Evolutionary conservation across 2,329 filamentous ascomycete genomes (phyloP).

Genomic region (Fusarium citri): DNA sequence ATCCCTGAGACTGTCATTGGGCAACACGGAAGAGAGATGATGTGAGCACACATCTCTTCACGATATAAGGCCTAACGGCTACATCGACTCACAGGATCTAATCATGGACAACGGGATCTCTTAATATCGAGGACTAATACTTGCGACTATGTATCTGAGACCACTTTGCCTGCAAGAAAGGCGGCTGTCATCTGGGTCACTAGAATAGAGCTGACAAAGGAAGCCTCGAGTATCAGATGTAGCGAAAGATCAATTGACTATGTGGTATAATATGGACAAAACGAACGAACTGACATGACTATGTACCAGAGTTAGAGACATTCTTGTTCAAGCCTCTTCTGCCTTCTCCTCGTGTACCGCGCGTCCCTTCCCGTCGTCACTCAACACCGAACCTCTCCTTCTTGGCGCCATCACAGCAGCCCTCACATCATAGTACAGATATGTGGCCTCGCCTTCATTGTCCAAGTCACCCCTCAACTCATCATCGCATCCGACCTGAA

Average conservation of each 20-base stretch:
- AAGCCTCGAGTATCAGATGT: not conserved
- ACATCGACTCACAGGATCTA: not conserved
- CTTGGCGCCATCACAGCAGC: conserved; percentile 38
- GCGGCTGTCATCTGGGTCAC: not conserved
- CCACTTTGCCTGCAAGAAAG: not conserved
- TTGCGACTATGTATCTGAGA: not conserved
- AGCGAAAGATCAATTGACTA: not conserved
- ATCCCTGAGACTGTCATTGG: not conserved
- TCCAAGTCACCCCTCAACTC: conserved; percentile 13
- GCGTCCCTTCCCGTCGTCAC: conserved; percentile 27
- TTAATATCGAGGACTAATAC: not conserved
- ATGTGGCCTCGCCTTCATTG: conserved; percentile 1
- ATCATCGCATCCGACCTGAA: conserved; percentile 18
- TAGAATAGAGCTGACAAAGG: accelerated
- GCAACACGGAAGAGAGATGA: not conserved
- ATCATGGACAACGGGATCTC: not conserved
- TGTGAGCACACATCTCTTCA: no score
- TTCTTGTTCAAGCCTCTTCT: not conserved
- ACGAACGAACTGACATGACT: not conserved
- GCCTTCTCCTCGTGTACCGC: conserved; percentile 34
- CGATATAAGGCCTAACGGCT: no score
- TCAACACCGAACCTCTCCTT: conserved; percentile 20
- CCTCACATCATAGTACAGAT: conserved; percentile 30
- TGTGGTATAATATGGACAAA: not conserved
- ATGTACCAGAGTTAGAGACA: not conserved